A percentile compares a stretch with the other conserved stretches of the same genome.
These are phyloP conservation scores for Hypsizygus ulmarius DNA, from an alignment of 1,284 basidiomycete species.

Conservation along the genomic window DNA sequence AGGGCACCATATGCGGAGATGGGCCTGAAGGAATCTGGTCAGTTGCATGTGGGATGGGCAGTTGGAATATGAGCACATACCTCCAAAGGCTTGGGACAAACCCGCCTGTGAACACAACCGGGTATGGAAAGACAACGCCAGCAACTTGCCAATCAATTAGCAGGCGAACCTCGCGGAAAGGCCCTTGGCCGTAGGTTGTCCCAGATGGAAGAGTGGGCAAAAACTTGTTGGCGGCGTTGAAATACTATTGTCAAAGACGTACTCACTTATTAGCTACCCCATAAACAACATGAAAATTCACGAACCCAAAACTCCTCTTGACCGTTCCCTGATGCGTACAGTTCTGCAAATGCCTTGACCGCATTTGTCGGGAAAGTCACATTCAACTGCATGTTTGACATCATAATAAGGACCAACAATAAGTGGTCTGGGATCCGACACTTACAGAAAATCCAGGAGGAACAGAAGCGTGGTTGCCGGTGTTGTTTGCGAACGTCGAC, in stretches of 20 bases:
- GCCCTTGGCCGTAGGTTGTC: conserved; percentile 57
- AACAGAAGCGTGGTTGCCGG: conserved; percentile 68
- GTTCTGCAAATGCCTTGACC: conserved; percentile 66
- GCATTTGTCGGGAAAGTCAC: conserved; percentile 69
- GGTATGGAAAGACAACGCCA: conserved; percentile 75
- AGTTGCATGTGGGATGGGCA: not conserved
- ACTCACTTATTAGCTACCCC: not conserved
- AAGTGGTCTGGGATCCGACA: conserved; percentile 3
- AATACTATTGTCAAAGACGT: conserved; percentile 50
- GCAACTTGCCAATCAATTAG: conserved; percentile 74
- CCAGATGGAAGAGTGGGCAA: conserved; percentile 51
- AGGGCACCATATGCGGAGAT: conserved; percentile 77
- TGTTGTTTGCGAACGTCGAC: conserved; percentile 57
- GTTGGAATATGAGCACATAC: conserved; percentile 28
- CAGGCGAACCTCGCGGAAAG: conserved; percentile 78
- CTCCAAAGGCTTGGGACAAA: conserved; percentile 73
- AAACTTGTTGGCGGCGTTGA: conserved; percentile 64
- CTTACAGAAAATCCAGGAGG: conserved; percentile 70
- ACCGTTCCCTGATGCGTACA: conserved; percentile 71
- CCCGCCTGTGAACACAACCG: conserved; percentile 81
- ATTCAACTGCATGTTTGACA: conserved; percentile 45
- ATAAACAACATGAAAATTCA: not conserved
- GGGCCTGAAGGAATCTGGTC: conserved; percentile 43
- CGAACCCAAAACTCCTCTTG: conserved; percentile 77
- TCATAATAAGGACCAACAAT: not conserved